Conservation (phyloP, 2,329 filamentous ascomycete species). For the Neoascochyta sp. region DNA sequence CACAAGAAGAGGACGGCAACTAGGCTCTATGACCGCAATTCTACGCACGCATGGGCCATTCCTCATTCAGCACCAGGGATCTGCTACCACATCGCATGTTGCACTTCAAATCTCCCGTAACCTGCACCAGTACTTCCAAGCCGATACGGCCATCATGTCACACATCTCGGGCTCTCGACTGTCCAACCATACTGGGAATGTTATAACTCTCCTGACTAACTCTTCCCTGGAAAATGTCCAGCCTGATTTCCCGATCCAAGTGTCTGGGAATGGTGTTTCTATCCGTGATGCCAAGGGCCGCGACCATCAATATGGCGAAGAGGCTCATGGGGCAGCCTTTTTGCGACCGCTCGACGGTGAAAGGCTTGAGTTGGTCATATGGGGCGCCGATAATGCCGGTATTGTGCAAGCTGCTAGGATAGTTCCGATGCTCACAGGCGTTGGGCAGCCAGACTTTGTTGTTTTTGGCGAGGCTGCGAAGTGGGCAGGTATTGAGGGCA, state of each 20-base stretch:
- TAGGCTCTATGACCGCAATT: slow-evolving; percentile 53
- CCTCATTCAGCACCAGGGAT: slow-evolving; percentile 38
- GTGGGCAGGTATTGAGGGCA: slow-evolving; percentile 52
- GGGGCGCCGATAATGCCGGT: slow-evolving; percentile 50
- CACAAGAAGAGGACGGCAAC: slow-evolving; percentile 46
- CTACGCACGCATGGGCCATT: slow-evolving; percentile 48
- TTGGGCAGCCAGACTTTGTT: slow-evolving; percentile 57
- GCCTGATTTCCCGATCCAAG: slow-evolving; percentile 31
- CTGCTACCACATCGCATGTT: slow-evolving; percentile 29
- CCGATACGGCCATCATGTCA: slow-evolving; percentile 46
- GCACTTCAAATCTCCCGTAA: slow-evolving; percentile 57
- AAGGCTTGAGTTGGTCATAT: slow-evolving; percentile 54
- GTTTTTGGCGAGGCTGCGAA: slow-evolving; percentile 46
- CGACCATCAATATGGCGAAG: slow-evolving; percentile 21
- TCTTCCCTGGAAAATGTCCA: slow-evolving; percentile 16
- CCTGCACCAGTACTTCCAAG: slow-evolving; percentile 56
- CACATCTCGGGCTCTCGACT: neutral
- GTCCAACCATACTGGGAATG: slow-evolving; percentile 40
- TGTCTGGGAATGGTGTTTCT: slow-evolving; percentile 13
- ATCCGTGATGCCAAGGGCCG: slow-evolving; percentile 21
- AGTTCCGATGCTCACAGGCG: slow-evolving; percentile 54
- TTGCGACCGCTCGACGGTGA: slow-evolving; percentile 48
- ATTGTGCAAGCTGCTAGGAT: slow-evolving; percentile 51
- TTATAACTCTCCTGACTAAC: slow-evolving; percentile 42
- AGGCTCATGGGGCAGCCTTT: slow-evolving; percentile 50